Percentiles rank a stretch among this genome's conserved stretches.
These are phyloP conservation scores for Vigna trinervia DNA, from an alignment of 306 rosid species.

Conservation along the genomic window DNA sequence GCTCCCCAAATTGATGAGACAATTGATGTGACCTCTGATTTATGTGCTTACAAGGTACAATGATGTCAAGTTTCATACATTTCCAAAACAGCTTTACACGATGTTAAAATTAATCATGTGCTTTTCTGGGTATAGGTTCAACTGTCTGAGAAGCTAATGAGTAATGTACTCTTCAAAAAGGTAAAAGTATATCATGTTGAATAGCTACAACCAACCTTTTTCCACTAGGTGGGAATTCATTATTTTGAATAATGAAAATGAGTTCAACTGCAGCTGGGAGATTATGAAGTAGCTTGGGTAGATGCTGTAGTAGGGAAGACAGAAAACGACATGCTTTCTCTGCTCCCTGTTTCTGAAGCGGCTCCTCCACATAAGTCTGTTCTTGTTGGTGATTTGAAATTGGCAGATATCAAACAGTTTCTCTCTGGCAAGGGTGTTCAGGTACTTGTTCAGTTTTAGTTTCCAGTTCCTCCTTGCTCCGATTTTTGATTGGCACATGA, in stretches of 20 bases:
- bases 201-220: slow-evolving; percentile 1
- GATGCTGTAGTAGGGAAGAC: slow-evolving; percentile 87
- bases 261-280: slow-evolving; percentile 74
- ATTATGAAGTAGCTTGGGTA: slow-evolving; percentile 90
- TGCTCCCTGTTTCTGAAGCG: slow-evolving; percentile 71
- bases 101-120: slow-evolving; percentile 30
- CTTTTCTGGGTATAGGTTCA: slow-evolving; percentile 69
- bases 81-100: slow-evolving; percentile 20
- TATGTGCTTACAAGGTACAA: slow-evolving; percentile 91
- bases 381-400: slow-evolving; percentile 90
- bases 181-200: slow-evolving; percentile 49
- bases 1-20: slow-evolving; percentile 97
- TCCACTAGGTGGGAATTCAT: not conserved
- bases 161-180: slow-evolving; percentile 90
- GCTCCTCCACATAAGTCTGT: slow-evolving; percentile 84
- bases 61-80: slow-evolving; percentile 20
- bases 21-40: slow-evolving; percentile 93
- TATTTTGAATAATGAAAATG: slow-evolving; percentile 36
- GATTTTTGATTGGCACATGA: not conserved
- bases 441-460: slow-evolving; percentile 55
- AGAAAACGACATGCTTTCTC: slow-evolving; percentile 63
- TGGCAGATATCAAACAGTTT: slow-evolving; percentile 95
- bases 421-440: slow-evolving; percentile 88
- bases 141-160: slow-evolving; percentile 93
- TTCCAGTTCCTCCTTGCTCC: not conserved